Base-by-base conservation (phyloP, 805 yeast genomes). In the Candida sithepensis region DNA sequence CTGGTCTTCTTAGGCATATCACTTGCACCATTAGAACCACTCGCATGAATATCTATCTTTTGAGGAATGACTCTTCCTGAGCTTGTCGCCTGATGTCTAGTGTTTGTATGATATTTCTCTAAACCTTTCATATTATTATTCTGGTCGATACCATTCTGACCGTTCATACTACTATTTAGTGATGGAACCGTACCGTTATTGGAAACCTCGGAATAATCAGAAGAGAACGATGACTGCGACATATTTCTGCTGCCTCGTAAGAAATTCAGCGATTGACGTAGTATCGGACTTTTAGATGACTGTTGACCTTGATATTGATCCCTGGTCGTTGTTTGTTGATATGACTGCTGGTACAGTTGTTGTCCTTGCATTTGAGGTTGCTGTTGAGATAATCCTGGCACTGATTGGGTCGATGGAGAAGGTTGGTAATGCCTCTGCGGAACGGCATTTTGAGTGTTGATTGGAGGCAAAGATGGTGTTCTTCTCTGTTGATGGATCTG, bases 21-120 rank as follows among this genome's bases (percentile, higher is more conserved):
- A 16, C 20, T 34, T 2, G n/a, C 34, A 6, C 24, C 36, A 20
- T 37, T 37, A 6, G 26, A 9, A 24, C 14, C 21, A 3, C n/a
- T 16, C 2, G 21, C 22, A 34, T 41, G 42, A 53, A 72, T 60
- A 21, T 75, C 78, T 34, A 64, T 61, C 52, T 72, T 75, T 53
- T 74, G 81, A 3, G 80, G 76, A 39, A 69, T 67, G 13, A 72
- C 66, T 42, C 80, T 61, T 2, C 78, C 76, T 43, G 72, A 70
- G 21, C 69, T 56, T 1, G 77, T 69, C 37, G 68, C 65, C 43
- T 68, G 69, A 37, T 69, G 66, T 34, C 68, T 69, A 22, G 51
- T 45, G 13, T 51, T 57, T 6, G 66, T 52, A 47, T 69, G 70
- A 50, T 68, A 69, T 43, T 68, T 68, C 18, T 67, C 62, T 49